These are phyloP conservation scores for Cudoniella acicularis DNA, from an alignment of 495 filamentous ascomycete genomes.

Conservation along the genomic window DNA sequence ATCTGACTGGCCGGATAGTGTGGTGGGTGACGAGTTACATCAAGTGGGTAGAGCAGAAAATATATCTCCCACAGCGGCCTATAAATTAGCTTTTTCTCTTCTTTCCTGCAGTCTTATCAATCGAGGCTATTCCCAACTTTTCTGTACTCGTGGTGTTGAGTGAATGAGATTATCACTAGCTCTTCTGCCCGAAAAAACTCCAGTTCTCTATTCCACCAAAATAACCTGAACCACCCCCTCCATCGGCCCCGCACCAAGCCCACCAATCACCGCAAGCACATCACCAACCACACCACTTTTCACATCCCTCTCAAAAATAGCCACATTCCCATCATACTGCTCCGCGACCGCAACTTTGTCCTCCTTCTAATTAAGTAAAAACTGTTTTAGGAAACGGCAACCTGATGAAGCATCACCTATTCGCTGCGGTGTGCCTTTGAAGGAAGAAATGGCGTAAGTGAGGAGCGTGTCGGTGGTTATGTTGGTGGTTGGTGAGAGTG, in stretches of 20 bases:
- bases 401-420: not conserved
- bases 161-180: too few species aligned
- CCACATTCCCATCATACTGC: not conserved
- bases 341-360: not conserved
- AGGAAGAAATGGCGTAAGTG: not conserved
- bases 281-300: not conserved
- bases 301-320: not conserved
- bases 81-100: too few species aligned
- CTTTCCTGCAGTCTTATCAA: too few species aligned
- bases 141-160: too few species aligned
- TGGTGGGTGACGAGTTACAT: too few species aligned
- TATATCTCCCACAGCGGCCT: too few species aligned
- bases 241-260: not conserved
- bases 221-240: not conserved
- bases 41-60: too few species aligned
- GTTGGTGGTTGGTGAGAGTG: not conserved
- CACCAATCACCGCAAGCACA: not conserved
- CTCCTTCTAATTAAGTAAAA: not conserved
- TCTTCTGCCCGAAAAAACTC: too few species aligned
- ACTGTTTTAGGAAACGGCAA: not conserved
- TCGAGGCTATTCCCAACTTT: too few species aligned
- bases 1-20: too few species aligned
- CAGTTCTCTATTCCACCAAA: not conserved
- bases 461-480: not conserved
- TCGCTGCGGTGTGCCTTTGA: not conserved